These are phyloP conservation scores for Rhytidiadelphus loreus DNA, from an alignment of 225 moss, liverwort and hornwort species.

Conservation along the genomic window DNA sequence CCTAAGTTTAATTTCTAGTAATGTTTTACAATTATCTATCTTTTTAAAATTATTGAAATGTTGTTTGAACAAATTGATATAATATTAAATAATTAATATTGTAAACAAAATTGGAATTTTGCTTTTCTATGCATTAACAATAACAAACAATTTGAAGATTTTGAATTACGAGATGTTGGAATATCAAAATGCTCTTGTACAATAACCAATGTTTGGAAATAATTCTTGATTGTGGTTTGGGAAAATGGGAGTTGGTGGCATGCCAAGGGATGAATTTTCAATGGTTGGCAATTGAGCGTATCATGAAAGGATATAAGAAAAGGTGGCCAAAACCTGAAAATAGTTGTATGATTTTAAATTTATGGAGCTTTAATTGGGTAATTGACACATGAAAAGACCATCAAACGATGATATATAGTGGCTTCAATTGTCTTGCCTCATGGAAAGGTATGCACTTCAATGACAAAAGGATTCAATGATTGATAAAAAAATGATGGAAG, in stretches of 20 bases:
- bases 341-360: not conserved
- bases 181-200: not conserved
- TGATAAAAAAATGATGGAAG: accelerated
- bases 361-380: not conserved
- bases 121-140: not conserved
- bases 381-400: no score
- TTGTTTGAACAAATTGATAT: not conserved
- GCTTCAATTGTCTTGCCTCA: not conserved
- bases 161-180: not conserved
- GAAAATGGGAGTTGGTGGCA: not conserved
- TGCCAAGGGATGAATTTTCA: not conserved
- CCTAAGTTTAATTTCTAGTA: not conserved
- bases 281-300: not conserved
- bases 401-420: not conserved
- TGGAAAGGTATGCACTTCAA: accelerated
- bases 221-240: not conserved
- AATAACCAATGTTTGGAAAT: not conserved
- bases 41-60: not conserved
- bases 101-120: accelerated
- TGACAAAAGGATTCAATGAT: no score
- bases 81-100: not conserved
- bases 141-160: not conserved
- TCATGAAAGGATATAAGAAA: not conserved
- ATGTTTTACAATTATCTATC: not conserved
- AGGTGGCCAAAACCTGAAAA: not conserved